phyloP scores from a whole-genome alignment of 225 moss, liverwort and hornwort genomes.

The Takakia lepidozioides region DNA sequence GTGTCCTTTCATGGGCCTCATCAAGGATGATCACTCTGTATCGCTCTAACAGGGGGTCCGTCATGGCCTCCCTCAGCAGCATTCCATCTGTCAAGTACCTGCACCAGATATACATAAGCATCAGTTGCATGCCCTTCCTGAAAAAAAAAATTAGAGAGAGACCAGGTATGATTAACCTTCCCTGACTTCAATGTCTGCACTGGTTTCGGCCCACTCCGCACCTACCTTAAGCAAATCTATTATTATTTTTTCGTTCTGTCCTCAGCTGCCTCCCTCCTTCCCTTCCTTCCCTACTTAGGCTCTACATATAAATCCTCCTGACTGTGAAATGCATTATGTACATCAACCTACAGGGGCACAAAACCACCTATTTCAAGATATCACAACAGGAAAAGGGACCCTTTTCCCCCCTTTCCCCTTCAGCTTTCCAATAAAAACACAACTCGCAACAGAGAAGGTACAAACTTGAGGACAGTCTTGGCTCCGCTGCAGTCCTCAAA shows the following conservation, averaged over 20 bases:
- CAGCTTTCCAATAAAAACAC: constrained; percentile 6
- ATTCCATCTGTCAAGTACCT: constrained; percentile 97
- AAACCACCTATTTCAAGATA: constrained; percentile 5
- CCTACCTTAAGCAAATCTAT: too few relatives aligned
- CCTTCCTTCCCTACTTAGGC: too few relatives aligned
- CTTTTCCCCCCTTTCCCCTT: too few relatives aligned
- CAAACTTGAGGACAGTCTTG: constrained; percentile 82
- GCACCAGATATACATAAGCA: background rate
- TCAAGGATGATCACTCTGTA: constrained; percentile 94
- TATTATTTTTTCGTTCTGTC: too few relatives aligned
- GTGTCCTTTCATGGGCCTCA: constrained; percentile 90
- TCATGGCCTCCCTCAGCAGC: constrained; percentile 98
- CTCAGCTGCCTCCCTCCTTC: too few relatives aligned
- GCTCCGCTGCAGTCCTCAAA: constrained; percentile 99
- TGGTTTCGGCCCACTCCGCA: too few relatives aligned
- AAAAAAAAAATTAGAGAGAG: constrained; percentile 27
- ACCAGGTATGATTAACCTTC: too few relatives aligned
- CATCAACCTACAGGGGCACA: constrained; percentile 3
- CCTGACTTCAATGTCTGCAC: too few relatives aligned
- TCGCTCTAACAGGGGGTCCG: constrained; percentile 89
- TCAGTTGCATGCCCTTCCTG: constrained; percentile 4
- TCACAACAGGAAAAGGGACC: background rate
- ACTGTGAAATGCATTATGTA: constrained; percentile 18
- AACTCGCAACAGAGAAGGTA: background rate
- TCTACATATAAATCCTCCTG: too few relatives aligned